Conservation (phyloP, 169 alveolate species). For the Cryptosporidium xiaoi region DNA sequence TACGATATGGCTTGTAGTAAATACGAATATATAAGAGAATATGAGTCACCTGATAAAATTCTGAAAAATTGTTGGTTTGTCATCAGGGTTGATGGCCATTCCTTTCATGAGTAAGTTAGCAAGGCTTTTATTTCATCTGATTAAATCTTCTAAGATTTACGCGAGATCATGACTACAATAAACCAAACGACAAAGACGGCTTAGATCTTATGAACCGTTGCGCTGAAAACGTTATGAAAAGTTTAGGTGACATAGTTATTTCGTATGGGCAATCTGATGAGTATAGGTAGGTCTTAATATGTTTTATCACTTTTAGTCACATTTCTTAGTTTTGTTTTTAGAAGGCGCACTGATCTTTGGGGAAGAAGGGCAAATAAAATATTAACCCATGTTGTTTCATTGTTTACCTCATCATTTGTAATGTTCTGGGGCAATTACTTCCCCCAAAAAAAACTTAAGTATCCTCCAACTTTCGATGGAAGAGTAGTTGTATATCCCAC, state of each 20-base stretch:
- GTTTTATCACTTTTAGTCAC: conserved; percentile 59
- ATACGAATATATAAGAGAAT: conserved; percentile 92
- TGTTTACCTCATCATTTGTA: conserved; percentile 92
- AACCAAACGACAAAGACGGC: conserved; percentile 94
- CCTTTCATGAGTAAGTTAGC: conserved; percentile 84
- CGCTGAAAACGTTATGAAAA: conserved; percentile 91
- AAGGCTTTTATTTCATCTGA: background rate
- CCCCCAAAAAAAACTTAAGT: conserved; percentile 79
- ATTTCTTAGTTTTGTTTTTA: conserved; percentile 81
- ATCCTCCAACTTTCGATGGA: conserved; percentile 94
- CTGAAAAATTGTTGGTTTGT: conserved; percentile 91
- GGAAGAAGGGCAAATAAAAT: conserved; percentile 88
- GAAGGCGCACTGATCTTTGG: conserved; percentile 84
- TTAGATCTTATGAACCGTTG: conserved; percentile 90
- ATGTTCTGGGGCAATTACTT: conserved; percentile 85
- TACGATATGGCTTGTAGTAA: conserved; percentile 86
- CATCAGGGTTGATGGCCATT: conserved; percentile 94
- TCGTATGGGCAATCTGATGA: conserved; percentile 96
- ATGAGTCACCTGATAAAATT: conserved; percentile 87
- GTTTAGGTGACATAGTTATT: conserved; percentile 90
- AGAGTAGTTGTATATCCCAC: conserved; percentile 93
- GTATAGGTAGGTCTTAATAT: conserved; percentile 79
- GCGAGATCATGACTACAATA: conserved; percentile 87
- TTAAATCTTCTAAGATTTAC: conserved; percentile 81
- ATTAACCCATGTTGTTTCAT: conserved; percentile 88